A percentile compares a stretch with the other conserved stretches of the same genome.
These are phyloP conservation scores for Cyberlindnera xishuangbannaensis DNA, from an alignment of 805 yeast species.

Conservation along the genomic window DNA sequence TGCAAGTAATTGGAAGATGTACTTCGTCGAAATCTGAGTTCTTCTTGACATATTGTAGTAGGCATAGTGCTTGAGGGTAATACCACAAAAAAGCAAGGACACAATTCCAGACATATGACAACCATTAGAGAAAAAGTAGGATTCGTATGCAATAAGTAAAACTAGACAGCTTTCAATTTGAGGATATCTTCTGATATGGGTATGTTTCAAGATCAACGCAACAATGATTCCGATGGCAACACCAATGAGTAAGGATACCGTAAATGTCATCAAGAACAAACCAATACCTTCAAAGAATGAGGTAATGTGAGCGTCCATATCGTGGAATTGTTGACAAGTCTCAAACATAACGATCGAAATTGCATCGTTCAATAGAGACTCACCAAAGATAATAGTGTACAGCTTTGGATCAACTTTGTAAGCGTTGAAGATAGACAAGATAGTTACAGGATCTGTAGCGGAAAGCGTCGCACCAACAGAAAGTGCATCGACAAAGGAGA, in stretches of 20 bases:
- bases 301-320: constrained; percentile 66
- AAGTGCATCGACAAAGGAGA: constrained; percentile 94
- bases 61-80: constrained; percentile 94
- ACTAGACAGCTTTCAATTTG: constrained; percentile 94
- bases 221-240: constrained; percentile 81
- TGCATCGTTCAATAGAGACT: constrained; percentile 91
- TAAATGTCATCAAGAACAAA: constrained; percentile 86
- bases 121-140: constrained; percentile 96
- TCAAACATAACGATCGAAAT: constrained; percentile 98
- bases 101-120: constrained; percentile 99
- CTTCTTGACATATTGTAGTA: constrained; percentile 96
- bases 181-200: constrained; percentile 91
- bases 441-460: constrained; percentile 98
- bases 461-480: constrained; percentile 97
- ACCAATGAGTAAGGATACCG: constrained; percentile 87
- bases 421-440: constrained; percentile 91
- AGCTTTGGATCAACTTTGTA: constrained; percentile 97
- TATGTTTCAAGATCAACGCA: constrained; percentile 85
- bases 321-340: constrained; percentile 95
- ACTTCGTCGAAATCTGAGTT: constrained; percentile 94
- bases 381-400: constrained; percentile 96
- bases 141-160: constrained; percentile 85
- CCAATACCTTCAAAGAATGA: constrained; percentile 93
- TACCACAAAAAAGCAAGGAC: constrained; percentile 90
- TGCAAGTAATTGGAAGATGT: constrained; percentile 89